These are phyloP conservation scores for Smithsoniella earleae DNA, from an alignment of 163 green algal species.

Conservation along the genomic window DNA sequence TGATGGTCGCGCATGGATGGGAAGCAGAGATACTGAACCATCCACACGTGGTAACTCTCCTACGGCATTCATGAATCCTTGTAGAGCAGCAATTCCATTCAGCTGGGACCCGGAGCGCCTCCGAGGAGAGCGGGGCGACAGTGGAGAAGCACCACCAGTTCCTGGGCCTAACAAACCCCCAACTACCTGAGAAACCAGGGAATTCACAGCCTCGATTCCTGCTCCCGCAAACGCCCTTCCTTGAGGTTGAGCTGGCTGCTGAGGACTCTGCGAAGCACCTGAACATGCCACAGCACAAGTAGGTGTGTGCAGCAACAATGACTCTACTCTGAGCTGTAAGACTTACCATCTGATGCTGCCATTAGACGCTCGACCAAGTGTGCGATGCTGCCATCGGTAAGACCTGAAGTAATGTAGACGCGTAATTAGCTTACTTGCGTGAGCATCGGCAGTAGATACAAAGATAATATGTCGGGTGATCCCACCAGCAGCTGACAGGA, in stretches of 20 bases:
- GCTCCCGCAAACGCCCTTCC: not conserved
- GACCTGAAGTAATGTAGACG: not conserved
- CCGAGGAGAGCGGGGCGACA: not conserved
- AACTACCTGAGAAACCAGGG: not conserved
- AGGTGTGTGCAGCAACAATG: not conserved
- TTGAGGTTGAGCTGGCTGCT: not conserved
- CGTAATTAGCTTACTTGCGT: not conserved
- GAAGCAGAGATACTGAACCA: constrained; percentile 7
- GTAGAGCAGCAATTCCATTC: constrained; percentile 6
- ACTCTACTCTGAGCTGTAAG: not conserved
- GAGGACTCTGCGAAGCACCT: not conserved
- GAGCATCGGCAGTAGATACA: not conserved
- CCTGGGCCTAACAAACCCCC: constrained; percentile 1
- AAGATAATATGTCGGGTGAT: not conserved
- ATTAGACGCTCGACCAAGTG: constrained; percentile 29
- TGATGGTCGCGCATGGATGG: not conserved
- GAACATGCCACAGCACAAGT: not conserved
- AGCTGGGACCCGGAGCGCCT: not conserved
- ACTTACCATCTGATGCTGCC: not conserved
- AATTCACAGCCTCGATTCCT: constrained; percentile 1
- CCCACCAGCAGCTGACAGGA: not conserved
- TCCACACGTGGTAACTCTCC: not conserved
- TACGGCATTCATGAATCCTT: not conserved
- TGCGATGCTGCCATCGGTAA: constrained; percentile 6
- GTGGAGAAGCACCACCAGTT: not conserved